Evolutionary conservation across 2,329 filamentous ascomycete genomes (phyloP), one percentile per base, ranked within the genome.

Genomic region (Aspergillus sp.): DNA sequence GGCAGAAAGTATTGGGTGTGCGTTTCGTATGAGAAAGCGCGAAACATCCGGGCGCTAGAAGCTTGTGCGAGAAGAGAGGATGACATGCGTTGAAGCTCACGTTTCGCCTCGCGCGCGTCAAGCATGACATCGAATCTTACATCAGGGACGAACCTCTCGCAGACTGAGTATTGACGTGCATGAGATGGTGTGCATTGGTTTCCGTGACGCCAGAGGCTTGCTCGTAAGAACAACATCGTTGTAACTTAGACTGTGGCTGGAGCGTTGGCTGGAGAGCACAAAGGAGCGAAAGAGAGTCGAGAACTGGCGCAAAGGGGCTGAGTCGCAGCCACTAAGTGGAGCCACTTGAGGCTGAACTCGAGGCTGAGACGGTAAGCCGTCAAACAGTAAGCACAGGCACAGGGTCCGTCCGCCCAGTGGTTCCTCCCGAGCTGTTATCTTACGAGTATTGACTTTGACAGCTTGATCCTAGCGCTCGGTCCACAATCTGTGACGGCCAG

Each of bases 321-420:
- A 23, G 53, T 45, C 25, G 27, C 27, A 37, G 15, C 15, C 33
- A 35, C 14, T 1, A n/a, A 49, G 55, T 51, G 19, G 35, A 17
- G 27, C 23, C 17, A 17, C 35, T 55, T 63, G 63, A 62, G 61
- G 63, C 62, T 60, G 57, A 58, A 45, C 9, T 6, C 9, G 61
- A 60, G 61, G 62, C 63, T 63, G 57, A 61, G 55, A 49, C 46
- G 35, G 54, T 21, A n/a, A 17, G 19, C 25, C 37, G 35, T 31
- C 14, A n/a, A 40, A 21, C 12, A 7, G 15, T 15, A 4, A n/a
- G 31, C 27, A 31, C 27, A 31, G 27, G 9, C 27, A 31, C 27
- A 31, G 27, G 27, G 27, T 11, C 27, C 27, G 27, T 4, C 27
- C 27, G 27, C 27, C 27, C 27, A 25, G 27, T 31, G 27, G 27